Conservation (phyloP, 2,329 filamentous ascomycete genomes). For the Fusarium redolens region DNA sequence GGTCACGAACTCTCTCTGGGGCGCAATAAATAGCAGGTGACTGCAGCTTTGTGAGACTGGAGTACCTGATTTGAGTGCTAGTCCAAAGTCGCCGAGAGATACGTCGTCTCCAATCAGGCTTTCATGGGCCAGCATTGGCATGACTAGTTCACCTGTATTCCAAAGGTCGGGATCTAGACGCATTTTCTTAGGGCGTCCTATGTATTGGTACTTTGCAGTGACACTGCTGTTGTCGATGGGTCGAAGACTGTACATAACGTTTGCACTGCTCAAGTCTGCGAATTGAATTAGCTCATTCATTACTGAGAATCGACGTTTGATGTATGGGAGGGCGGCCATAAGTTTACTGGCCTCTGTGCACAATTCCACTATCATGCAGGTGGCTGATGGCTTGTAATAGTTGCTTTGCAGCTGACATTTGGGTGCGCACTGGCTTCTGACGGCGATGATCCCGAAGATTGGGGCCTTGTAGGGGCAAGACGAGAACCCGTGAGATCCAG, state of each 20-base stretch:
- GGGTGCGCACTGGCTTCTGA: too few relatives aligned
- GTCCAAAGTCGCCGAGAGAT: not conserved
- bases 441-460: too few relatives aligned
- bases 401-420: too few relatives aligned
- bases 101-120: not conserved
- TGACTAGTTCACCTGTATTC: not conserved
- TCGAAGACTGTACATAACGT: not conserved
- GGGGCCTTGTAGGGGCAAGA: too few relatives aligned
- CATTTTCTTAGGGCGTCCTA: not conserved
- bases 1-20: not conserved
- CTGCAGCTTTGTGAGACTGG: not conserved
- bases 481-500: too few relatives aligned
- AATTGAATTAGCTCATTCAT: too few relatives aligned
- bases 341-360: too few relatives aligned
- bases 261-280: too few relatives aligned
- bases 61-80: not conserved
- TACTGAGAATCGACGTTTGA: too few relatives aligned
- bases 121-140: not conserved
- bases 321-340: too few relatives aligned
- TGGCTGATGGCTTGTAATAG: too few relatives aligned
- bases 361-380: too few relatives aligned
- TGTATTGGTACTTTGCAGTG: rapidly evolving
- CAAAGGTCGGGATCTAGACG: rapidly evolving
- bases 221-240: not conserved
- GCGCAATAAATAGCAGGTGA: not conserved